phyloP scores from a whole-genome alignment of 2,329 filamentous ascomycete species.

The Graphium sp. region DNA sequence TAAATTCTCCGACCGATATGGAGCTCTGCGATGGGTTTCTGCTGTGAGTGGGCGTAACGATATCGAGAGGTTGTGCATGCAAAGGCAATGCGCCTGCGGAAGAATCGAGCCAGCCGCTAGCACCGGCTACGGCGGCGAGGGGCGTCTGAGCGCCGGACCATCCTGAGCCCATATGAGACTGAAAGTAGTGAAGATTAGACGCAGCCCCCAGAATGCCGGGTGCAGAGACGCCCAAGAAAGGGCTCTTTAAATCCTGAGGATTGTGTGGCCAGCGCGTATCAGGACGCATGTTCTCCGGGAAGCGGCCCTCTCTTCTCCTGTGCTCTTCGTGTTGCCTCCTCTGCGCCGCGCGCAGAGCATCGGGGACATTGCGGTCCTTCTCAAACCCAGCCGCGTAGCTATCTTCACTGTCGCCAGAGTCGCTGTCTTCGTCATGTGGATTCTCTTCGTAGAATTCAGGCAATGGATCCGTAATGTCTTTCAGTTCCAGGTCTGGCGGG shows the following conservation, averaged over 20 bases:
- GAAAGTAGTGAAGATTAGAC: constrained; percentile 68
- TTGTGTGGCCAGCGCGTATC: too few species aligned
- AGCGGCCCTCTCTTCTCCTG: constrained; percentile 1
- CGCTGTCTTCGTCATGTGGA: constrained; percentile 27
- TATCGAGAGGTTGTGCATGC: neutral
- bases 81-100: constrained; percentile 1
- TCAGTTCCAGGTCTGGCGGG: constrained; percentile 74
- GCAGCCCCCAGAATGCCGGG: constrained; percentile 54
- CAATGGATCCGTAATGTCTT: constrained; percentile 90
- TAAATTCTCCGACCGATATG: constrained; percentile 24
- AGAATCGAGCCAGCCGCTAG: constrained; percentile 17
- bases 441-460: constrained; percentile 91
- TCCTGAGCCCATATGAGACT: constrained; percentile 54
- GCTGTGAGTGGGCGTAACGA: constrained; percentile 16
- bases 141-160: constrained; percentile 65
- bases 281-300: too few species aligned
- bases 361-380: constrained; percentile 6
- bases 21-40: constrained; percentile 28
- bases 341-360: constrained; percentile 8
- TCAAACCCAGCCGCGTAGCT: constrained; percentile 9
- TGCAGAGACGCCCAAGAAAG: constrained; percentile 41
- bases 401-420: constrained; percentile 16
- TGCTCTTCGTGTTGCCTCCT: constrained; percentile 5
- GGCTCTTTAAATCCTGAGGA: constrained; percentile 34
- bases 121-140: constrained; percentile 62